Percentiles rank a stretch among this genome's conserved stretches.
Evolutionary conservation across 768 basidiomycete species (phyloP).

Genomic region (Pleurotus sapidus): DNA sequence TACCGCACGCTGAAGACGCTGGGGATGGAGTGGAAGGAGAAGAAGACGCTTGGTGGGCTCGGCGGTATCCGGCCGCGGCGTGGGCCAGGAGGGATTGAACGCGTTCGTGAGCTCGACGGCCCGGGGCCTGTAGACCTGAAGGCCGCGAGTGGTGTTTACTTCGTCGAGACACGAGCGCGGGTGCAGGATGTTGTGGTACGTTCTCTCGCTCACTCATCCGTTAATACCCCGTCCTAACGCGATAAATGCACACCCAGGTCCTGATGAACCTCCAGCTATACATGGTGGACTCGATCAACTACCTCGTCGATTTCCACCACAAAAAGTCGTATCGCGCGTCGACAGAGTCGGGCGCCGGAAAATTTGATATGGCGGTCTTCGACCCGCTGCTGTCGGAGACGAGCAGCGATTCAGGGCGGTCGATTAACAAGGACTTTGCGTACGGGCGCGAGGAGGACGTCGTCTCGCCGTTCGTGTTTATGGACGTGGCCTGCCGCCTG

Average conservation of each 20-base stretch:
- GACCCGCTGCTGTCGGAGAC: constrained; percentile 47
- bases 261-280: constrained; percentile 98
- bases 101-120: constrained; percentile 62
- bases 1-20: constrained; percentile 87
- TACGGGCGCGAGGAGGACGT: constrained; percentile 56
- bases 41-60: constrained; percentile 72
- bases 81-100: constrained; percentile 45
- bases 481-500: constrained; percentile 92
- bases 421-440: constrained; percentile 47
- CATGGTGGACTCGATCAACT: constrained; percentile 93
- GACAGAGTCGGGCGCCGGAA: constrained; percentile 61
- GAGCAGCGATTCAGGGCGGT: constrained; percentile 55
- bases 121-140: constrained; percentile 58
- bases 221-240: too few relatives aligned
- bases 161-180: constrained; percentile 89
- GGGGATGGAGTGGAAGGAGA: constrained; percentile 98
- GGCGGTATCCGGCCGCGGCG: constrained; percentile 46
- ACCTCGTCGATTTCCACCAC: constrained; percentile 97
- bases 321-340: constrained; percentile 89
- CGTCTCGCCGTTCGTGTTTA: constrained; percentile 89
- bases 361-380: constrained; percentile 63
- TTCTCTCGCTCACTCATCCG: constrained; percentile 8
- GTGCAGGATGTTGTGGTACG: constrained; percentile 91
- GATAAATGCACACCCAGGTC: constrained; percentile 44
- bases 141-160: constrained; percentile 78